Conservation (phyloP, 2,329 filamentous ascomycete genomes). For the Apiospora aurea region DNA sequence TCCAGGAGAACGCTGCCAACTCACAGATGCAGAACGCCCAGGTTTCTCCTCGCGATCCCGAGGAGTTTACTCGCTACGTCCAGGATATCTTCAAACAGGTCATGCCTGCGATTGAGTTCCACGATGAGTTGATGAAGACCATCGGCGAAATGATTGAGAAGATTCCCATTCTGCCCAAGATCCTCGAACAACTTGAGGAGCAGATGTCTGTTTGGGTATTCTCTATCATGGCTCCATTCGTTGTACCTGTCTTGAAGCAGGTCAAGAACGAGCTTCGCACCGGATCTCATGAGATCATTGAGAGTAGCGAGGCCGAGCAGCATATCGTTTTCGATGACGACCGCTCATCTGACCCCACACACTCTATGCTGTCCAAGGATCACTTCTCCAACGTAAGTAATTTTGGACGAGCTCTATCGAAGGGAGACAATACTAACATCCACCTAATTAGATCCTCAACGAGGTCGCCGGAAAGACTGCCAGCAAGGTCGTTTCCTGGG, state of each 20-base stretch:
- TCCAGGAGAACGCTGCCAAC: constrained; percentile 76
- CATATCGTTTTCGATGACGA: constrained; percentile 87
- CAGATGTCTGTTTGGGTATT: constrained; percentile 91
- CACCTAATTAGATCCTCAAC: constrained; percentile 69
- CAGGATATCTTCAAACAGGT: constrained; percentile 78
- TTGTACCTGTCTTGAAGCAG: constrained; percentile 85
- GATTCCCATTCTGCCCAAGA: constrained; percentile 83
- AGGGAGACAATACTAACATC: background rate
- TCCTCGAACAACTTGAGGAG: constrained; percentile 86
- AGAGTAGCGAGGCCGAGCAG: constrained; percentile 84
- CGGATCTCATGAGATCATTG: constrained; percentile 86
- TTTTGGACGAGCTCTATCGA: background rate
- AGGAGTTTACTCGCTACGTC: constrained; percentile 83
- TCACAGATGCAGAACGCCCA: constrained; percentile 78
- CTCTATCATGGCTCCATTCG: constrained; percentile 86
- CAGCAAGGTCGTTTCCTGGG: constrained; percentile 80
- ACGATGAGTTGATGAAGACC: constrained; percentile 83
- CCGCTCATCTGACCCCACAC: constrained; percentile 79
- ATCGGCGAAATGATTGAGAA: constrained; percentile 82
- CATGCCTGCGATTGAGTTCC: constrained; percentile 89
- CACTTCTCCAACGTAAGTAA: constrained; percentile 81
- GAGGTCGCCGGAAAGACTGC: constrained; percentile 86
- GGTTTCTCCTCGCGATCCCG: constrained; percentile 80
- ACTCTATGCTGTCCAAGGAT: constrained; percentile 96
- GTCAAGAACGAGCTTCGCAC: constrained; percentile 87